Evolutionary conservation across 2,329 filamentous ascomycete species (phyloP).

Genomic region (Clonostachys rhizophaga): DNA sequence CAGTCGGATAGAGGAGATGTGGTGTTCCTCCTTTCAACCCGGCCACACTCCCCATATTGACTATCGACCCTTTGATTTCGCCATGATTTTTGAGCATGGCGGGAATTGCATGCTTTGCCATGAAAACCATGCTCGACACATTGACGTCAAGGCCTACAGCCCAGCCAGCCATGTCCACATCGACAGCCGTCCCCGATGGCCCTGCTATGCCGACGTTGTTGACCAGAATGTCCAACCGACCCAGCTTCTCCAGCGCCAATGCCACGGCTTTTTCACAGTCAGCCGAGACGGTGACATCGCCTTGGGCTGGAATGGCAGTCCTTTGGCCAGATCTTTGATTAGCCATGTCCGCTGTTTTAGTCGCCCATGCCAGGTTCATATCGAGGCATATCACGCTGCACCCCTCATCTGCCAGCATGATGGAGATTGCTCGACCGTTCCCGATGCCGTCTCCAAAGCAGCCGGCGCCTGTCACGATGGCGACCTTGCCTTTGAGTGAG

Average conservation of each 20-base stretch:
- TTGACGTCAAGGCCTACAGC: constrained; percentile 54
- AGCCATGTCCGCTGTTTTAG: constrained; percentile 50
- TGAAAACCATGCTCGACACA: constrained; percentile 60
- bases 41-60: constrained; percentile 61
- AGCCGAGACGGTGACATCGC: constrained; percentile 46
- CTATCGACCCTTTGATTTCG: constrained; percentile 39
- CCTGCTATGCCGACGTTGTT: constrained; percentile 63
- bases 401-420: constrained; percentile 55
- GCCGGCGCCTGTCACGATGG: constrained; percentile 15
- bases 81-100: constrained; percentile 46
- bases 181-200: constrained; percentile 51
- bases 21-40: constrained; percentile 42
- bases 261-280: constrained; percentile 43
- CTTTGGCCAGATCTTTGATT: constrained; percentile 22
- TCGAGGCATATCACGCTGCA: constrained; percentile 57
- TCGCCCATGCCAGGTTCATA: constrained; percentile 39
- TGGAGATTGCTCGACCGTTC: constrained; percentile 53
- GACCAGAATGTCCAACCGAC: constrained; percentile 56
- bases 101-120: constrained; percentile 57
- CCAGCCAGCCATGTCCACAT: constrained; percentile 57
- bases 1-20: constrained; percentile 38
- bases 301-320: constrained; percentile 33
- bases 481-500: constrained; percentile 14
- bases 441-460: constrained; percentile 52
- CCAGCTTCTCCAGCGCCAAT: constrained; percentile 39